Base-by-base conservation (phyloP, 352 stramenopile genomes). In the Phytophthora foliorum region DNA sequence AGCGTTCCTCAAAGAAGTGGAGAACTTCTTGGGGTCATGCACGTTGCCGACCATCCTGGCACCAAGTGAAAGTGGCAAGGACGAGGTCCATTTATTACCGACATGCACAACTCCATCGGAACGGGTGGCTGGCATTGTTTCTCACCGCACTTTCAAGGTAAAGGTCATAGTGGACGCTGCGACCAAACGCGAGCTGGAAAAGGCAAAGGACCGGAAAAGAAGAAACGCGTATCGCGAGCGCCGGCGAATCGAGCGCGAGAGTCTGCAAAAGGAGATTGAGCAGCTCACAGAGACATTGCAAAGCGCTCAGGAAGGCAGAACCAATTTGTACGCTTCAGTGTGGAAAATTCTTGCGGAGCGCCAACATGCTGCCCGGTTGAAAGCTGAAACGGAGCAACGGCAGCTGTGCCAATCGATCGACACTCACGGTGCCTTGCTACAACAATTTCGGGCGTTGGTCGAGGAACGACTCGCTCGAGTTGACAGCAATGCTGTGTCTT, bases 341-440 rank as follows among this genome's bases (percentile, higher is more conserved):
- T 75, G 67, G 67, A 55, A 60, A 52, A 52, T 53, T 52, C 4
- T 71, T 10, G 54, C 52, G 31, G 21, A 55, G 11, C 57, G 58
- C 1, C 51, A 73, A 59, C 27, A 44, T 9, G 39, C 32, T 31
- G 67, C 49, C 6, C 38, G 67, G 31, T 39, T 52, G 27, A 42
- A 7, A 5, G 39, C 61, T n/a, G 67, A 75, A 31, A 27, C 5
- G 9, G 32, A 71, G 24, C 67, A 70, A 24, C 32, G 36, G 1
- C 53, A 13, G 17, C 36, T 75, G 16, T 25, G 19, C 39, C 1
- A 22, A n/a, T 44, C 60, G 22, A 57, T 70, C 14, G 22, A 53
- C 9, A 13, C 11, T 22, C 46, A n/a, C 0, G 32, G 39, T 11
- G 31, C 41, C 7, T 9, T 70, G 24, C 24, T 74, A 1, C 10